Conservation (phyloP, 2,329 filamentous ascomycete species). For the Aspergillus tubingensis region DNA sequence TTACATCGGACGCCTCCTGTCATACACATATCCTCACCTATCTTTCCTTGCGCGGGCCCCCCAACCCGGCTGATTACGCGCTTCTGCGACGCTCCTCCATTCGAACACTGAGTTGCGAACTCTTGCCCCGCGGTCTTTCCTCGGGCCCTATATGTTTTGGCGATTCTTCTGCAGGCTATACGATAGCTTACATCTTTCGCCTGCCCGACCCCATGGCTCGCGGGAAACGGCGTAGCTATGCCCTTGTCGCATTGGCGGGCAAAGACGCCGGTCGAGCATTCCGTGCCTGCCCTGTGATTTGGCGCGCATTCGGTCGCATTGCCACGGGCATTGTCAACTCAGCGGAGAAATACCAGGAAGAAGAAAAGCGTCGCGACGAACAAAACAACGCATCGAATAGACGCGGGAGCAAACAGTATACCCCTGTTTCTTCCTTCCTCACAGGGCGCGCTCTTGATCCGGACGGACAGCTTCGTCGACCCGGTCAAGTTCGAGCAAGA, state of each 20-base stretch:
- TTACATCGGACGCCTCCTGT: conserved; percentile 48
- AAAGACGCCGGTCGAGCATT: conserved; percentile 53
- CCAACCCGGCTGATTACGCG: conserved; percentile 56
- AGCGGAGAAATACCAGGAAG: conserved; percentile 48
- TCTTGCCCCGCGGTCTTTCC: conserved; percentile 56
- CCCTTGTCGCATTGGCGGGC: conserved; percentile 58
- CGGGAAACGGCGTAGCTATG: conserved; percentile 58
- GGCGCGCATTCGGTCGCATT: conserved; percentile 57
- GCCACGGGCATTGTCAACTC: conserved; percentile 54
- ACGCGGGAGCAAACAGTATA: conserved; percentile 47
- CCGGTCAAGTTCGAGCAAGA: conserved; percentile 56
- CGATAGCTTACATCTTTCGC: conserved; percentile 61
- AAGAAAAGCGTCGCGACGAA: conserved; percentile 47
- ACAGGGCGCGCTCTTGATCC: conserved; percentile 59
- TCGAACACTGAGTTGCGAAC: conserved; percentile 59
- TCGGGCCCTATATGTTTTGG: conserved; percentile 62
- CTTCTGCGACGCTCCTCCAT: conserved; percentile 59
- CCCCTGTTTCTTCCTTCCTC: conserved; percentile 60
- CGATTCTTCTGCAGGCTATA: conserved; percentile 58
- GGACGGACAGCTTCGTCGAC: conserved; percentile 56
- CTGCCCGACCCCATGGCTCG: conserved; percentile 60
- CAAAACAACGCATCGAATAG: conserved; percentile 29
- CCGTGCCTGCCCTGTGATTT: conserved; percentile 51
- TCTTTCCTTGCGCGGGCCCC: conserved; percentile 58
- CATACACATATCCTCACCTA: conserved; percentile 61